Conservation (phyloP, 2,329 filamentous ascomycete genomes). For the Sarocladium strictum region DNA sequence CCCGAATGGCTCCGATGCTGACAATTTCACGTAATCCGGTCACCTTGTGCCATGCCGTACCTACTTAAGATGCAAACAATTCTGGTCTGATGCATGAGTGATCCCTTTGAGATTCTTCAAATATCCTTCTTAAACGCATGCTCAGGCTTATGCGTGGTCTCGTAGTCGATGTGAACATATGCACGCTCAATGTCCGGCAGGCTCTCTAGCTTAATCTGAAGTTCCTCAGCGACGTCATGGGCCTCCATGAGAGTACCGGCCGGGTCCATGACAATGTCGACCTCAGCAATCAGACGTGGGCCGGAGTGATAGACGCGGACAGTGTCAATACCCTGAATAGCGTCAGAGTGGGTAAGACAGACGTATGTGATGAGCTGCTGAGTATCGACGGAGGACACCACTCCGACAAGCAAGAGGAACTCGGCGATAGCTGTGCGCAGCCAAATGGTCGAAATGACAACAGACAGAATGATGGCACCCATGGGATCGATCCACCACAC, state of each 20-base stretch:
- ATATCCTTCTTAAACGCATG: conserved; percentile 60
- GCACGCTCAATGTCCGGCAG: conserved; percentile 87
- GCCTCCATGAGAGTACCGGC: conserved; percentile 66
- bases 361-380: conserved; percentile 90
- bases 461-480: conserved; percentile 78
- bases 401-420: conserved; percentile 86
- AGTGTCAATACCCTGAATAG: conserved; percentile 84
- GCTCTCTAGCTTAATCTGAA: conserved; percentile 91
- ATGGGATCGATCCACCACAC: conserved; percentile 93
- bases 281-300: conserved; percentile 84
- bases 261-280: conserved; percentile 90
- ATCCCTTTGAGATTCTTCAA: conserved; percentile 20
- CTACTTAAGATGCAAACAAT: no score
- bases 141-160: conserved; percentile 92
- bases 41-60: no score
- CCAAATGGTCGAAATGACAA: conserved; percentile 77
- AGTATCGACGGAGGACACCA: conserved; percentile 76
- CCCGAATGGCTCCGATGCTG: no score
- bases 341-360: conserved; percentile 82
- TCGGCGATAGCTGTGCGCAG: conserved; percentile 78
- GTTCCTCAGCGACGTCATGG: conserved; percentile 87
- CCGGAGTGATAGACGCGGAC: conserved; percentile 91
- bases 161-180: conserved; percentile 96
- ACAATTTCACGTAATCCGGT: no score
- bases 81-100: no score